A percentile compares a stretch with the other conserved stretches of the same genome.
These are phyloP conservation scores for Verticillium zaregamsianum DNA, from an alignment of 2,329 filamentous ascomycete genomes.

Conservation along the genomic window DNA sequence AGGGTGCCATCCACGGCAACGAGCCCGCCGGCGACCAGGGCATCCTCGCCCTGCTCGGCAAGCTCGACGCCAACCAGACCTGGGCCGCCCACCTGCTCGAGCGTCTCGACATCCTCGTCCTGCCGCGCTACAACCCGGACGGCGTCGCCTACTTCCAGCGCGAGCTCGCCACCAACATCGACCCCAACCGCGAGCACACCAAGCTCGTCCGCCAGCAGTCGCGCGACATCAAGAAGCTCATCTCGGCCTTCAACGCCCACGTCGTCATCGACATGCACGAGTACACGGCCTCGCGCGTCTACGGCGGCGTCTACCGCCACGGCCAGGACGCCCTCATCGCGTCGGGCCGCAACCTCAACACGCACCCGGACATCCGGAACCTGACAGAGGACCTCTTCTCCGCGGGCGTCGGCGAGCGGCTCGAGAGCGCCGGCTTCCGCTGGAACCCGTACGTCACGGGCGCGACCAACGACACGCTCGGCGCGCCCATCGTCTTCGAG, in stretches of 20 bases:
- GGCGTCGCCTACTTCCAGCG: conserved; percentile 23
- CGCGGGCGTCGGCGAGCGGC: conserved; percentile 14
- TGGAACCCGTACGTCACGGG: conserved; percentile 22
- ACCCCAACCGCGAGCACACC: conserved; percentile 23
- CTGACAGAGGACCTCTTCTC: conserved; percentile 16
- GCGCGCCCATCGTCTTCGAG: conserved; percentile 15
- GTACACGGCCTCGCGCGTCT: conserved; percentile 18
- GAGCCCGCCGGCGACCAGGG: conserved; percentile 22
- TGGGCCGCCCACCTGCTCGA: conserved; percentile 20
- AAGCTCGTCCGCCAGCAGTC: conserved; percentile 20
- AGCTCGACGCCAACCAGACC: conserved; percentile 19
- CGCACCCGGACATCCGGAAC: conserved; percentile 21
- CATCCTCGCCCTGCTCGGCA: conserved; percentile 19
- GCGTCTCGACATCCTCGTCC: conserved; percentile 21
- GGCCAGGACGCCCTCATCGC: conserved; percentile 21
- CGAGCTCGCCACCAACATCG: conserved; percentile 18
- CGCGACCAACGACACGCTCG: conserved; percentile 5
- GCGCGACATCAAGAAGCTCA: conserved; percentile 18
- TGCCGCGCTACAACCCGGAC: conserved; percentile 23
- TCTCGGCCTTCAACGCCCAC: conserved; percentile 18
- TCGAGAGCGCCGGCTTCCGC: conserved; percentile 17
- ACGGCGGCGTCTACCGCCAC: conserved; percentile 17
- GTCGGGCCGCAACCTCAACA: conserved; percentile 22
- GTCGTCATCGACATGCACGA: conserved; percentile 18
- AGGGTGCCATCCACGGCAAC: conserved; percentile 23